A percentile compares a stretch with the other conserved stretches of the same genome.
phyloP scores from a whole-genome alignment of 306 rosid genomes.

The Acacia acuminata region DNA sequence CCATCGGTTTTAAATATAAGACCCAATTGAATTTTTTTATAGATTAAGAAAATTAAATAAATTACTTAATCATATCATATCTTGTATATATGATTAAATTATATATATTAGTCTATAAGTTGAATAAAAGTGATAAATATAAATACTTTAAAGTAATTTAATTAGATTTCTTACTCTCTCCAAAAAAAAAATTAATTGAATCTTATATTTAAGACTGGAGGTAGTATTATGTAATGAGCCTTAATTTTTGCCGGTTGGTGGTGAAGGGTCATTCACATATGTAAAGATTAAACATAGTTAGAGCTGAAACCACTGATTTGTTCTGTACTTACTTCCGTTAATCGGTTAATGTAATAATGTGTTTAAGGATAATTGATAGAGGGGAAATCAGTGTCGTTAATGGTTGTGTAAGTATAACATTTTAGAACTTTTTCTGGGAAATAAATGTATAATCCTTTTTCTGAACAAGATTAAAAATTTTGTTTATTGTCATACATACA shows the following conservation, averaged over 20 bases:
- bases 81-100: no score
- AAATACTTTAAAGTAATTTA: no score
- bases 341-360: background rate
- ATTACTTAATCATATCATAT: no score
- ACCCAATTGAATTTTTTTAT: no score
- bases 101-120: no score
- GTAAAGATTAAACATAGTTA: background rate
- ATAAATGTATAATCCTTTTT: background rate
- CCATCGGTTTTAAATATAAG: no score
- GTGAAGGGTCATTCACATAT: background rate
- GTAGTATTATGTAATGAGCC: background rate
- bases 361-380: background rate
- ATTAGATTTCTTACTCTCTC: no score
- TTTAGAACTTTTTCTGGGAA: background rate
- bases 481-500: constrained; percentile 24
- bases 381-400: background rate
- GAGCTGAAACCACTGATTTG: background rate
- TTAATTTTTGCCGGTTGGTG: background rate
- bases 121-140: no score
- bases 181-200: no score
- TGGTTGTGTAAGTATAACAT: background rate
- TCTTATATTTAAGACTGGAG: no score
- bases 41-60: no score
- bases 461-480: background rate
- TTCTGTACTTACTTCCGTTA: background rate